Evolutionary conservation across 1,139 yeast species (phyloP), one percentile per base, ranked within the genome.

Genomic region (Yamadazyma trypodendri): DNA sequence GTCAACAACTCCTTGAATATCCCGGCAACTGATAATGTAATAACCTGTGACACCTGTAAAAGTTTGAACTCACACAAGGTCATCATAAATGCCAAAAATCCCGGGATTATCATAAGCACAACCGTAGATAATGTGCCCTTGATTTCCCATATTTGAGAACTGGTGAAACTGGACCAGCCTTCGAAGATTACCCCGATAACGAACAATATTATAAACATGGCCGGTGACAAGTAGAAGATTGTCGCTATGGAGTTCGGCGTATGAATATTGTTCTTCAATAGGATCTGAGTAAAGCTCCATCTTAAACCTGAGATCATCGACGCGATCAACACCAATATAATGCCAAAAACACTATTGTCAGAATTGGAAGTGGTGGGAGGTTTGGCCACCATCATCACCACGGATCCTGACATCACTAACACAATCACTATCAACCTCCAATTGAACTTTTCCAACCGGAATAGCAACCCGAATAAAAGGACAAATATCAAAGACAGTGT

Each of bases 251-350:
- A 95, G 53, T 89, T 88, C 27, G 69, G 62, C 16, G 82, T 80
- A 48, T 75, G 68, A 20, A 69, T 69, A 50, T 81, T 79, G 39
- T 70, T 73, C 48, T 79, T 81, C 40, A 92, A 65, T 13, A 90
- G 70, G 21, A 92, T 60, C 57, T 92, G 97, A 3, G 97, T 89
- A 48, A 89, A 77, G 1, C 96, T 90, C 98, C 98, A 92, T 48
- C 98, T 74, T 37, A 92, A 65, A 1, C 98, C 98, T 16, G 95
- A 84, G 63, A 88, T 75, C 56, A 84, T 73, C 4, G 95, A 79
- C 4, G 96, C 92, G 2, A 78, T 61, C 22, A 92, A 61, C 1
- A 90, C 97, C 34, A 89, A 65, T 8, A 79, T 43, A 28, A 88
- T 79, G 3, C 97, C 97, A 15, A 77, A 42, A 2, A 74, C 47